Evolutionary conservation across 768 basidiomycete species (phyloP).

Genomic region (Fistulinella prunicolor): DNA sequence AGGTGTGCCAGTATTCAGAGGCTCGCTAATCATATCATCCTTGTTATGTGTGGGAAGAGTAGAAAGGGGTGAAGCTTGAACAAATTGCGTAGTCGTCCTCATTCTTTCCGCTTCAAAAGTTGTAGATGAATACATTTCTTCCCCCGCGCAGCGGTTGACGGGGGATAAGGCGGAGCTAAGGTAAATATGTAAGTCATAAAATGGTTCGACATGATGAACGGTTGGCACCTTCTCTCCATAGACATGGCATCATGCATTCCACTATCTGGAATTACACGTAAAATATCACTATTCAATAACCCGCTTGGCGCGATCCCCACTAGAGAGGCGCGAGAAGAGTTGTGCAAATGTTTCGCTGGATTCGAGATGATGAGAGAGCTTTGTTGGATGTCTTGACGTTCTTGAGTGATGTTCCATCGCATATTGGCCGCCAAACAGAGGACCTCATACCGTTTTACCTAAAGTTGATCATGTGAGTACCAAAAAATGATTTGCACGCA

Average conservation of each 20-base stretch:
- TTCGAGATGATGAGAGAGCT: slow-evolving; percentile 18
- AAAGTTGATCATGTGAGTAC: neutral
- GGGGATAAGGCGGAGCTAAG: slow-evolving; percentile 15
- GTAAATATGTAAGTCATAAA: neutral
- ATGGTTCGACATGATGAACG: neutral
- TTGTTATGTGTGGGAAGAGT: neutral
- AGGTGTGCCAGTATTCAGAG: neutral
- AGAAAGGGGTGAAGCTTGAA: neutral
- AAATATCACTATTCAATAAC: slow-evolving; percentile 16
- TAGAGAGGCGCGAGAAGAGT: neutral
- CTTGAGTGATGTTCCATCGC: slow-evolving; percentile 20
- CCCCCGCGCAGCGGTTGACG: slow-evolving; percentile 14
- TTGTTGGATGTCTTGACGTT: slow-evolving; percentile 12
- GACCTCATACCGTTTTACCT: slow-evolving; percentile 29
- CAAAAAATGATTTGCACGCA: neutral
- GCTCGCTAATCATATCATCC: neutral
- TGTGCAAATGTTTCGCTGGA: neutral
- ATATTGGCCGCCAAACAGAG: slow-evolving; percentile 28
- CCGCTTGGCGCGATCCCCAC: neutral
- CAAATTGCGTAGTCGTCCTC: neutral
- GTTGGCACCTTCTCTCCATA: slow-evolving; percentile 2
- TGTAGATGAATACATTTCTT: slow-evolving; percentile 12
- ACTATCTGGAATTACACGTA: slow-evolving; percentile 16
- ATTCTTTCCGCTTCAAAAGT: neutral
- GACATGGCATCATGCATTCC: neutral